Conservation (phyloP, 2,329 filamentous ascomycete genomes). For the Monosporascus ibericus region DNA sequence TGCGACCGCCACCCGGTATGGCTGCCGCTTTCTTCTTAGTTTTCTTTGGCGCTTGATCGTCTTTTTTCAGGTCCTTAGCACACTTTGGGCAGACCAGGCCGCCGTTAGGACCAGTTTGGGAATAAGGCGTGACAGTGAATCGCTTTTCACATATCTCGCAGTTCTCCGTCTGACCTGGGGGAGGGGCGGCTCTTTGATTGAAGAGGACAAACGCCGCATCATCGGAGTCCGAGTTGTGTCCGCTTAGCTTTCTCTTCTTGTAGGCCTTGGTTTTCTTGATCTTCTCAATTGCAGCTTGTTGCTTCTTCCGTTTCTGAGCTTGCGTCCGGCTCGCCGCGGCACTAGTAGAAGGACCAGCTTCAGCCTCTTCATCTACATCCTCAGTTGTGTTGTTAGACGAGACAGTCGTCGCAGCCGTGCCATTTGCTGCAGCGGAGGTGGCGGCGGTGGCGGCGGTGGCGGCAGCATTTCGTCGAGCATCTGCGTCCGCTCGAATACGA, state of each 20-base stretch:
- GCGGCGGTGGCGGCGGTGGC: constrained; percentile 2
- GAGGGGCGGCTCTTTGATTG: constrained; percentile 41
- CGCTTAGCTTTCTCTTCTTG: constrained; percentile 43
- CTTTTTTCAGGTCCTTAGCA: constrained; percentile 65
- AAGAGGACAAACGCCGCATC: constrained; percentile 44
- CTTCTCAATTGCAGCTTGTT: constrained; percentile 51
- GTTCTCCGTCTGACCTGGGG: constrained; percentile 84
- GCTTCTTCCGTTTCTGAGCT: constrained; percentile 43
- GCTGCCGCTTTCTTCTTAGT: constrained; percentile 49
- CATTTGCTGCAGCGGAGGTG: constrained; percentile 2
- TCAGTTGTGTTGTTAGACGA: constrained; percentile 5
- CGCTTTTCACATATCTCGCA: constrained; percentile 80
- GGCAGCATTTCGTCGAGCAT: constrained; percentile 14
- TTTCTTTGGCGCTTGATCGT: constrained; percentile 53
- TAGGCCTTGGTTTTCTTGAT: constrained; percentile 56
- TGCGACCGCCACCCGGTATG: constrained; percentile 51
- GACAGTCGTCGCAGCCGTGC: neutral
- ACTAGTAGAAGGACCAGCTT: constrained; percentile 3
- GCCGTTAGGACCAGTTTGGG: constrained; percentile 72
- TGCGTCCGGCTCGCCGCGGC: constrained; percentile 7
- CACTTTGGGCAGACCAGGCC: constrained; percentile 81
- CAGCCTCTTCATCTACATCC: constrained; percentile 8
- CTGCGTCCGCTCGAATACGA: constrained; percentile 14
- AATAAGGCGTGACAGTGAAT: constrained; percentile 90
- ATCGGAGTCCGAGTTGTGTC: constrained; percentile 35